These are phyloP conservation scores for Neostapfia colusana DNA, from an alignment of 176 grass and related monocot genomes.

Conservation along the genomic window DNA sequence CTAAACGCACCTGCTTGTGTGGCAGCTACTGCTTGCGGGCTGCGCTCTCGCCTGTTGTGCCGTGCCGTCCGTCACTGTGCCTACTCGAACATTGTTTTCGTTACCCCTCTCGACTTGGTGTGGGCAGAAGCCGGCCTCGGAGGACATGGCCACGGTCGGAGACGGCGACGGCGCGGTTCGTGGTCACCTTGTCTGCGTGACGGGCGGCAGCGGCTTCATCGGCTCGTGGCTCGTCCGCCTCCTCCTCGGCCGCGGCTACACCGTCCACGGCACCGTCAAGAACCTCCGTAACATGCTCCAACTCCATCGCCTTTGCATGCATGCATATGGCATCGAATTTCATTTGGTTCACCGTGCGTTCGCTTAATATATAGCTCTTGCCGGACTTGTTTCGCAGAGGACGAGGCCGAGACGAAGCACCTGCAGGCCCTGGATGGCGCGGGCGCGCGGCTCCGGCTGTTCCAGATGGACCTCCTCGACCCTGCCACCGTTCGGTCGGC, in stretches of 20 bases:
- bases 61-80: background rate
- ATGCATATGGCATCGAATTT: too few relatives aligned
- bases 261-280: slow-evolving; percentile 76
- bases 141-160: slow-evolving; percentile 23
- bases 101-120: background rate
- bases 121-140: background rate
- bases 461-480: slow-evolving; percentile 64
- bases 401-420: slow-evolving; percentile 70
- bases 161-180: background rate
- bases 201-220: slow-evolving; percentile 79
- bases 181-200: slow-evolving; percentile 60
- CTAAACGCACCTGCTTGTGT: too few relatives aligned
- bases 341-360: too few relatives aligned
- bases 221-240: slow-evolving; percentile 74
- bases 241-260: slow-evolving; percentile 71
- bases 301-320: too few relatives aligned
- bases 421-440: slow-evolving; percentile 48
- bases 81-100: background rate
- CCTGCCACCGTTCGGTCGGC: slow-evolving; percentile 31
- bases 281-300: slow-evolving; percentile 47
- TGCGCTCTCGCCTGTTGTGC: background rate
- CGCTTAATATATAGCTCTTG: too few relatives aligned
- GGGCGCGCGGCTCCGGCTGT: slow-evolving; percentile 46
- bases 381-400: too few relatives aligned
- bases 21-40: background rate